A percentile compares a stretch with the other conserved stretches of the same genome.
These are phyloP conservation scores for Talaromyces sp. DNA, from an alignment of 2,329 filamentous ascomycete species.

Conservation along the genomic window DNA sequence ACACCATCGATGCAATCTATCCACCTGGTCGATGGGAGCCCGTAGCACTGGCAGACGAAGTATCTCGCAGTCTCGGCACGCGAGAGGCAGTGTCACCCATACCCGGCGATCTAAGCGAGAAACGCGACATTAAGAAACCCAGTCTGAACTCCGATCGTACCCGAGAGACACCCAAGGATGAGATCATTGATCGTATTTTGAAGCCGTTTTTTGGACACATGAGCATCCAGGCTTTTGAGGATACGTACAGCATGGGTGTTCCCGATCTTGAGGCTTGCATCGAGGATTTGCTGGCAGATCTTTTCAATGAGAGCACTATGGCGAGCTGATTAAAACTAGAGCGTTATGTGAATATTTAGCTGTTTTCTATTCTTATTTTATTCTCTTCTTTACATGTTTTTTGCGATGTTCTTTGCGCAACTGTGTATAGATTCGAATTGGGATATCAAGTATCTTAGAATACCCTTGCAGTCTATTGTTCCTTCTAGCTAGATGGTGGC, in stretches of 20 bases:
- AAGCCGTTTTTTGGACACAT: slow-evolving; percentile 85
- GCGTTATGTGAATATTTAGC: not conserved
- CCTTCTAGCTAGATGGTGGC: not conserved
- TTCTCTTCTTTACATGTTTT: not conserved
- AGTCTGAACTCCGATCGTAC: slow-evolving; percentile 43
- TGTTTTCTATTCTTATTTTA: not conserved
- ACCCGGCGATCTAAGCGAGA: slow-evolving; percentile 23
- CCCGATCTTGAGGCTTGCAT: slow-evolving; percentile 62
- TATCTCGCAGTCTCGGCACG: slow-evolving; percentile 67
- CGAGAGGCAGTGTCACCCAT: slow-evolving; percentile 23
- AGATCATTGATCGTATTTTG: slow-evolving; percentile 69
- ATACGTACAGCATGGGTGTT: slow-evolving; percentile 75
- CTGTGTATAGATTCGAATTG: not conserved
- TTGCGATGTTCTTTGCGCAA: not conserved
- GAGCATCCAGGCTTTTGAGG: slow-evolving; percentile 90
- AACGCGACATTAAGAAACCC: slow-evolving; percentile 30
- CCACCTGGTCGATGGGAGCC: slow-evolving; percentile 63
- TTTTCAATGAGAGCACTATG: slow-evolving; percentile 70
- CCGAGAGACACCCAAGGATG: slow-evolving; percentile 49
- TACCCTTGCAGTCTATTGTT: not conserved
- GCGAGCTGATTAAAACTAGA: slow-evolving; percentile 23
- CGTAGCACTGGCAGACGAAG: slow-evolving; percentile 73
- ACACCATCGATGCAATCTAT: slow-evolving; percentile 95
- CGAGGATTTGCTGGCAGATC: slow-evolving; percentile 60
- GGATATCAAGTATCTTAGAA: not conserved